Evolutionary conservation across 306 rosid genomes (phyloP), one percentile per base, ranked within the genome.

Genomic region (Gynostemma pentaphyllum): DNA sequence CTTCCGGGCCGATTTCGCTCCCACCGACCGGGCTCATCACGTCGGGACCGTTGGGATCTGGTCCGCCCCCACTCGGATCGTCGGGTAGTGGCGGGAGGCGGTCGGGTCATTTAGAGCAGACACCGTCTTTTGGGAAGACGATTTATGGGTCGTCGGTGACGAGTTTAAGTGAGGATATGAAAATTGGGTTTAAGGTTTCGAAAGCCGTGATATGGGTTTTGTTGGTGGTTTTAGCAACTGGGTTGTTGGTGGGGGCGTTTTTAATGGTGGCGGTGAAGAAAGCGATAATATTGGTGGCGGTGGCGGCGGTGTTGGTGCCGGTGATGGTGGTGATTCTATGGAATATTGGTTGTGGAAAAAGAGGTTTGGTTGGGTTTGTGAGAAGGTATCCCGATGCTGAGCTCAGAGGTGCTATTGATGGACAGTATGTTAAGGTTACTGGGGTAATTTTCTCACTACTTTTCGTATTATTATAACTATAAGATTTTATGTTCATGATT

Each of bases 371-470:
- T 65, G 88, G 88, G 76, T 92, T 80, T 75, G 88, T 88, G 15
- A 77, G 71, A 64, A 81, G 94, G 70, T 81, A 79, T 41, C 97
- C 97, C 47, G 95, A 92, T 68, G 90, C 94, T 62, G 95, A 88
- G 75, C 88, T 92, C 41, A 86, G 99, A 71, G 94, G 97, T 41
- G 97, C 99, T 71, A 72, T 73, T 73, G 90, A 86, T 78, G 99
- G 99, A 68, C 96, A 92, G 74, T 92, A 79, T 73, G 97, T 92
- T 68, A 92, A 92, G 89, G 97, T 92, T 62, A 92, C 99, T 1
- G 99, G 99, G 99, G 99, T 90, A 90, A 75, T 71, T 72, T 74
- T 18, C 45, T 8, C 27, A 26, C 16, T 24, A 10, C 37, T 22
- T 42, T 14, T 51, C 49, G 28, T 53, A 48, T 32, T 62, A 2